Base-by-base conservation (phyloP, 2,329 filamentous ascomycete genomes). In the Diaporthe citriasiana region DNA sequence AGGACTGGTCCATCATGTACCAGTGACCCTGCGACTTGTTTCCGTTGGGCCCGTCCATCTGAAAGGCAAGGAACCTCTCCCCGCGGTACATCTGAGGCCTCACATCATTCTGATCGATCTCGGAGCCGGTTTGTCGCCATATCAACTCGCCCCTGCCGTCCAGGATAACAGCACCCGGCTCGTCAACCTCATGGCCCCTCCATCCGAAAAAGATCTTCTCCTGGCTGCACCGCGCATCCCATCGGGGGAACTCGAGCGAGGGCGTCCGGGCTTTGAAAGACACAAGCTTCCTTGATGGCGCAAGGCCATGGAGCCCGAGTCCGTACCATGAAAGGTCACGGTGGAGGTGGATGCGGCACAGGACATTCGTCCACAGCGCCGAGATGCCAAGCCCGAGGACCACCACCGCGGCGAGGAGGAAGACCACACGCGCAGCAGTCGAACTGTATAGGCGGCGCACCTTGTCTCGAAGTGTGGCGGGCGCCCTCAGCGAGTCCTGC, bases 21-120 rank as follows among this genome's bases (percentile, higher is more conserved):
- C 72, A 76, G 45, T 59, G 38, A 4, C 74, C 74, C 22, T 75
- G 65, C 3, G 71, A 55, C 47, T 60, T 40, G 66, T 75, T 73
- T 4, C 66, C 74, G 1, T 53, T 40, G 25, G 69, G 60, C 4
- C 70, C 73, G 33, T 74, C 74, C 73, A 74, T 79, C 82, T 82
- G 84, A 75, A 84, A 84, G 22, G 82, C 81, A 25, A 84, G 74
- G 70, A 83, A 82, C 1, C 77, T 75, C 22, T 73, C 78, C 10
- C 81, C 80, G 42, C 81, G 79, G 71, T 83, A 78, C 15, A 75
- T 70, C 72, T 83, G 81, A n/a, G 81, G 78, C 40, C 79, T 55
- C 33, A 76, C 69, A n/a, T 74, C 73, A 27, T 74, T 76, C 51
- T 75, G 74, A 30, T 74, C 71, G 7, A 72, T 47, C 35, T 76